phyloP scores from a whole-genome alignment of 2,329 filamentous ascomycete genomes.

The Pseudogymnoascus sp. region DNA sequence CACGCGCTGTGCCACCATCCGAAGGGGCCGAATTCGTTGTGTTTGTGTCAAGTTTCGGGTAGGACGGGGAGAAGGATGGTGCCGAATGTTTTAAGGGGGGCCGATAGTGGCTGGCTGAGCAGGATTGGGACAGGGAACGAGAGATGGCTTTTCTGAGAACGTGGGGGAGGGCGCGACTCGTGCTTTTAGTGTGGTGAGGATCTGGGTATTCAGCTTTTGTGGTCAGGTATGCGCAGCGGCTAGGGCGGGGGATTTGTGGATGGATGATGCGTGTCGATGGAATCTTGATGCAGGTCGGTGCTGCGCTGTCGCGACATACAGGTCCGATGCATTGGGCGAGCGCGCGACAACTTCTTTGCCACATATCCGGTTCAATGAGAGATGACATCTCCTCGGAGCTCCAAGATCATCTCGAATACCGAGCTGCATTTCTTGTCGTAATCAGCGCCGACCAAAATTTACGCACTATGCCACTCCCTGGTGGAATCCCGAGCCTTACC shows the following conservation, averaged over 20 bases:
- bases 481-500: conserved; percentile 1
- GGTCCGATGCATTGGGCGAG: background rate
- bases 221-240: background rate
- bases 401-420: background rate
- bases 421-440: background rate
- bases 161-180: background rate
- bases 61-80: background rate
- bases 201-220: background rate
- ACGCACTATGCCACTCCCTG: background rate
- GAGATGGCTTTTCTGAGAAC: background rate
- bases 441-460: background rate
- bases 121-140: background rate
- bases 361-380: background rate
- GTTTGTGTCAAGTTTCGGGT: background rate
- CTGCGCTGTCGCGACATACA: conserved; percentile 1
- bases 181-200: background rate
- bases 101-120: background rate
- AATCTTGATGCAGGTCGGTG: background rate
- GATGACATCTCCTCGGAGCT: background rate
- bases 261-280: background rate
- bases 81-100: background rate
- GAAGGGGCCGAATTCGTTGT: background rate
- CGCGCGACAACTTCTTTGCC: background rate
- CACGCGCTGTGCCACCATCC: background rate
- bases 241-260: background rate